Conservation (phyloP, 495 filamentous ascomycete species). For the Trichoderma virens region DNA sequence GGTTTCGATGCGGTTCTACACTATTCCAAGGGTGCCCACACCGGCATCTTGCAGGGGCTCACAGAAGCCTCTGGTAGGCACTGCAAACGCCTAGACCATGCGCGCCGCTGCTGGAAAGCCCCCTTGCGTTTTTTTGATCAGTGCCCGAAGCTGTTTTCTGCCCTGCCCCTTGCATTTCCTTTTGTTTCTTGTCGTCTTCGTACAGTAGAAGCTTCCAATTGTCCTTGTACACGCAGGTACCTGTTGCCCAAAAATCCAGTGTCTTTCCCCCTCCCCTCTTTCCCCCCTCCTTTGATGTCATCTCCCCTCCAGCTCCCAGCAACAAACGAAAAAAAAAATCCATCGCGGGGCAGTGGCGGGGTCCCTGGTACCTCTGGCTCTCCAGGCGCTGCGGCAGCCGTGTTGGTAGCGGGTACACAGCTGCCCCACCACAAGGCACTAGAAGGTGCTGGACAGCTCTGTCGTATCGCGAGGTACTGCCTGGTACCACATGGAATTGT, state of each 20-base stretch:
- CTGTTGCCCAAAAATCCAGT: no score
- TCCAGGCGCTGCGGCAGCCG: neutral
- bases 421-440: slow-evolving; percentile 4
- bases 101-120: neutral
- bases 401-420: neutral
- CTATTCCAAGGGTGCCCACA: slow-evolving; percentile 8
- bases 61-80: neutral
- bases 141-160: neutral
- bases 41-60: slow-evolving; percentile 2
- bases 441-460: slow-evolving; percentile 8
- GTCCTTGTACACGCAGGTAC: neutral
- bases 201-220: neutral
- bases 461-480: no score
- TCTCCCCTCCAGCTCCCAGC: slow-evolving; percentile 5
- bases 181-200: neutral
- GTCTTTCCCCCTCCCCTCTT: neutral
- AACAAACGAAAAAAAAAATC: neutral
- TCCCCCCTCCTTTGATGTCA: slow-evolving; percentile 1
- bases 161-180: neutral
- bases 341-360: slow-evolving; percentile 6
- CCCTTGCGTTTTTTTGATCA: neutral
- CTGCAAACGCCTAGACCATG: neutral
- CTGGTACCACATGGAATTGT: no score
- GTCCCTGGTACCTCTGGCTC: neutral
- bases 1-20: slow-evolving; percentile 6